Conservation (phyloP, 345 rosid species). For the Bruguiera parviflora region DNA sequence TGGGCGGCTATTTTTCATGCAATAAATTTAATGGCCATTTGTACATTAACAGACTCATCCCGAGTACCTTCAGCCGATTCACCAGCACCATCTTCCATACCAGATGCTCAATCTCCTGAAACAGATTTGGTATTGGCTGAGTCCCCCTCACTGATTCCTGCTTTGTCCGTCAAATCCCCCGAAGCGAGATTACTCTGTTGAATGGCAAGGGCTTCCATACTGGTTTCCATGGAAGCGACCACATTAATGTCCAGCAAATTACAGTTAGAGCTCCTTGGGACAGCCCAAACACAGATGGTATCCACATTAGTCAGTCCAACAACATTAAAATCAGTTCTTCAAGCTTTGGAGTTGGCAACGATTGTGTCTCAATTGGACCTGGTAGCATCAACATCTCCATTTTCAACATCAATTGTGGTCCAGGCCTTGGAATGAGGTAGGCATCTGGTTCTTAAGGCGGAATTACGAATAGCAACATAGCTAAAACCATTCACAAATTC, state of each 20-base stretch:
- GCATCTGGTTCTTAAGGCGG: neutral
- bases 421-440: slow-evolving; percentile 68
- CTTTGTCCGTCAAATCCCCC: too few relatives aligned
- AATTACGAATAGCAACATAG: too few relatives aligned
- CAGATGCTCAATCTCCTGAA: neutral
- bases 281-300: slow-evolving; percentile 72
- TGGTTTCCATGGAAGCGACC: slow-evolving; percentile 23
- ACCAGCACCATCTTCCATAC: neutral
- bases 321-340: slow-evolving; percentile 38
- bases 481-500: too few relatives aligned
- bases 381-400: slow-evolving; percentile 41
- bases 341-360: slow-evolving; percentile 50
- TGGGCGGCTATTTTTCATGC: too few relatives aligned
- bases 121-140: too few relatives aligned
- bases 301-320: slow-evolving; percentile 44
- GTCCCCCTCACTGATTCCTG: too few relatives aligned
- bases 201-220: slow-evolving; percentile 53
- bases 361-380: slow-evolving; percentile 56
- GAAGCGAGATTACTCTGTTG: slow-evolving; percentile 28
- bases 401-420: slow-evolving; percentile 36
- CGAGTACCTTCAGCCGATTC: too few relatives aligned
- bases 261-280: slow-evolving; percentile 41
- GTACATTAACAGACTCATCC: too few relatives aligned
- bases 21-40: too few relatives aligned
- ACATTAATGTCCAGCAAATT: slow-evolving; percentile 30